Base-by-base conservation (phyloP, 495 filamentous ascomycete genomes). In the Delitschia confertaspora region DNA sequence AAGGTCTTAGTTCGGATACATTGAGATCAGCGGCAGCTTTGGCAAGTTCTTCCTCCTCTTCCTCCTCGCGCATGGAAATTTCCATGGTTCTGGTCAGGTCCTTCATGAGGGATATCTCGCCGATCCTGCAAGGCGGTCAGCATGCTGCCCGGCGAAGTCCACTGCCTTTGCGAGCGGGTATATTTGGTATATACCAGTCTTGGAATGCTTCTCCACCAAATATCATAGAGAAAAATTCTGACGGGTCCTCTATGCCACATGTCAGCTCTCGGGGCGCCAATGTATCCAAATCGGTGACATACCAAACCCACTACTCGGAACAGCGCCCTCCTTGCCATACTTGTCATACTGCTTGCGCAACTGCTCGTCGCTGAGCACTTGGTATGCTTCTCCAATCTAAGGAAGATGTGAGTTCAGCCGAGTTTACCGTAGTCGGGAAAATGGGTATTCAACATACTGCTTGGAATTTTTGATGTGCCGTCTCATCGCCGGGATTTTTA, bases 211-310 rank as follows among this genome's bases (percentile, higher is more conserved):
- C 89, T 25, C 91, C 91, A 49, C 91, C 91, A 56, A 99, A 99
- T 46, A 99, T 96, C 73, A 87, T 93, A 51, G 85, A 80, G 64
- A 99, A 96, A 77, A 99, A 99, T 67, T 99, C 93, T 31, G 87
- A 76, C 0, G 91, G 93, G 55, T 99, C 91, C 70, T 85, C 82
- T 81, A 39, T 31, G 51, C 45, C 20, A 11, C 19, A 14, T 13
- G 44, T 68, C 48, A 69, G 63, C 47, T 8, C 7, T 6, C 4
- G 2, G 4, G n/a, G n/a, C n/a, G n/a, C n/a, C n/a, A n/a, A n/a
- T n/a, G n/a, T n/a, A n/a, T n/a, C n/a, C n/a, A n/a, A n/a, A n/a
- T n/a, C n/a, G n/a, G n/a, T 33, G 36, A 35, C 30, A 24, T 61
- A 81, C 85, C 84, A 64, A 99, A 99, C 47, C 91, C 91, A 54